phyloP scores from a whole-genome alignment of 805 yeast genomes.

The Wickerhamomyces subpelliculosus region DNA sequence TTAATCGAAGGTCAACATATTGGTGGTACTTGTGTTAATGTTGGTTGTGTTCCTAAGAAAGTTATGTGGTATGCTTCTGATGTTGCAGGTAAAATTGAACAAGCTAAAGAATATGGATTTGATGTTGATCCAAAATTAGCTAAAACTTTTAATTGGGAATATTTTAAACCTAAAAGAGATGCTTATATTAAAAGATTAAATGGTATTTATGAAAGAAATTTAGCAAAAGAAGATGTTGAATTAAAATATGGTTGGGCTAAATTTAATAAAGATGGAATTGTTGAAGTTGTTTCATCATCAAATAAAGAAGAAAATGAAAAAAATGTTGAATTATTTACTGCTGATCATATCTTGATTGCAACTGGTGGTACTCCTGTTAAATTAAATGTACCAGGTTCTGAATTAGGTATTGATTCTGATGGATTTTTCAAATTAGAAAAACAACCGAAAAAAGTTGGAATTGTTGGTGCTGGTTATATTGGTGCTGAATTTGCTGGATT shows the following conservation, averaged over 20 bases:
- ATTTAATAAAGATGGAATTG: slow-evolving; percentile 62
- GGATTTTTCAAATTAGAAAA: slow-evolving; percentile 76
- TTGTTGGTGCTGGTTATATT: slow-evolving; percentile 97
- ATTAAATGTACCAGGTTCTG: slow-evolving; percentile 76
- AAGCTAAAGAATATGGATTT: slow-evolving; percentile 82
- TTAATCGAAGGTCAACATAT: slow-evolving; percentile 73
- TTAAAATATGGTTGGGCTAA: slow-evolving; percentile 80
- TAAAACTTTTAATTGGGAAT: slow-evolving; percentile 73
- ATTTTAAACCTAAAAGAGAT: slow-evolving; percentile 81
- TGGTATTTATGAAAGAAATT: slow-evolving; percentile 87
- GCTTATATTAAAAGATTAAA: slow-evolving; percentile 83
- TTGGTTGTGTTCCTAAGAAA: slow-evolving; percentile 98
- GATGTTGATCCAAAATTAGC: slow-evolving; percentile 45
- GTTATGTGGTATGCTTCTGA: slow-evolving; percentile 98
- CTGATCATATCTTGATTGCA: slow-evolving; percentile 81
- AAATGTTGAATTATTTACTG: slow-evolving; percentile 58
- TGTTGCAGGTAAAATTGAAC: slow-evolving; percentile 64
- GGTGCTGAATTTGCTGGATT: slow-evolving; percentile 95
- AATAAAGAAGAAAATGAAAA: slow-evolving; percentile 53
- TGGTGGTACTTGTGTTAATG: slow-evolving; percentile 99
- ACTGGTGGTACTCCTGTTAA: slow-evolving; percentile 84
- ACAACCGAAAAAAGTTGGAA: slow-evolving; percentile 89
- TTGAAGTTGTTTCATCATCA: no score
- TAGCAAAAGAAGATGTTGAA: slow-evolving; percentile 85
- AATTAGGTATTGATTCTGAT: slow-evolving; percentile 80